A percentile compares a stretch with the other conserved stretches of the same genome.
phyloP scores from a whole-genome alignment of 2,329 filamentous ascomycete genomes.

The Cladorrhinum sp. region DNA sequence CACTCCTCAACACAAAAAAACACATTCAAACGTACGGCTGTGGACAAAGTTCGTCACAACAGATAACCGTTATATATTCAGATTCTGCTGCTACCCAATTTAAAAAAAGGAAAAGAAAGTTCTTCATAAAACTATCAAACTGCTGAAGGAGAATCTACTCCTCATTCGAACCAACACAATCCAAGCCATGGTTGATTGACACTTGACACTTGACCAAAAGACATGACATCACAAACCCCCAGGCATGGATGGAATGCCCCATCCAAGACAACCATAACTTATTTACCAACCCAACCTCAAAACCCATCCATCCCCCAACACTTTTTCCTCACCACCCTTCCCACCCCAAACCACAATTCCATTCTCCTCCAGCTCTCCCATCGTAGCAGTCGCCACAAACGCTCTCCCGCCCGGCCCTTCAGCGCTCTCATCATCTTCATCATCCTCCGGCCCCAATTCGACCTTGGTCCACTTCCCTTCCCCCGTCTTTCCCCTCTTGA shows the following conservation, averaged over 20 bases:
- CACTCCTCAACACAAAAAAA: no score
- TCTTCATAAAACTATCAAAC: no score
- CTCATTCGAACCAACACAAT: no score
- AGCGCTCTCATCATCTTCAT: conserved; percentile 44
- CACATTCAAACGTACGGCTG: no score
- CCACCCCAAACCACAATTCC: conserved; percentile 62
- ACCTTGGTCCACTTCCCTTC: conserved; percentile 60
- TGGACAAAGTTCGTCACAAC: no score
- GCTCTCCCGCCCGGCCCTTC: conserved; percentile 52
- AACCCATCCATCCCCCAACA: conserved; percentile 63
- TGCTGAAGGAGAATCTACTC: no score
- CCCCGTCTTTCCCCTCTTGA: conserved; percentile 44
- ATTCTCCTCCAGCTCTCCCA: conserved; percentile 58
- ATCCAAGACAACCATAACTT: conserved; percentile 7
- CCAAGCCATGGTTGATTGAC: no score
- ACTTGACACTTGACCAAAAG: background rate
- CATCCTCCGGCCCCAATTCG: conserved; percentile 46
- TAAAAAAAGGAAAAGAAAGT: no score
- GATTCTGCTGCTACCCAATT: no score
- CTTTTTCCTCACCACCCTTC: conserved; percentile 47
- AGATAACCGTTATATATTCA: no score
- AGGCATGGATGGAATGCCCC: background rate
- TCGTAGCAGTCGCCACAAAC: conserved; percentile 55
- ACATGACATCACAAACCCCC: background rate
- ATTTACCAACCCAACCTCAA: conserved; percentile 52